Conservation (phyloP, 2,329 filamentous ascomycete genomes). For the Hypoxylon sp. region DNA sequence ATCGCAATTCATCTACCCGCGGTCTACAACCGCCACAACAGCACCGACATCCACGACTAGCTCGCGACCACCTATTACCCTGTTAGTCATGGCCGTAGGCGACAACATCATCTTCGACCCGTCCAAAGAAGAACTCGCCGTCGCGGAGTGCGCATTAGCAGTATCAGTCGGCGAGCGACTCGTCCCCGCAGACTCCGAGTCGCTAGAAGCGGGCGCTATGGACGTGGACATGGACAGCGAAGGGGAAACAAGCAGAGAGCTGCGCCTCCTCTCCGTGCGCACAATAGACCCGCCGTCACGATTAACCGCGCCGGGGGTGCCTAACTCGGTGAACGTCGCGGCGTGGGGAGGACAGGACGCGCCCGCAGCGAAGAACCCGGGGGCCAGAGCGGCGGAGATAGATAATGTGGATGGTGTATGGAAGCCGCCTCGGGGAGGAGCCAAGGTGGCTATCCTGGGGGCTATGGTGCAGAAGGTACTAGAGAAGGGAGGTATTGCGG, state of each 20-base stretch:
- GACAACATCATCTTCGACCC: constrained; percentile 96
- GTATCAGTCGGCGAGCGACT: constrained; percentile 77
- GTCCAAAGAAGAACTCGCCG: constrained; percentile 89
- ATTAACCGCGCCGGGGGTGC: constrained; percentile 78
- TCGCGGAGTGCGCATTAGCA: constrained; percentile 90
- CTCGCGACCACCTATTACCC: constrained; percentile 83
- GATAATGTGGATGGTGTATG: constrained; percentile 80
- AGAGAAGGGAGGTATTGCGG: constrained; percentile 82
- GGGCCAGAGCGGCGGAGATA: constrained; percentile 64
- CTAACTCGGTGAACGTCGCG: constrained; percentile 73
- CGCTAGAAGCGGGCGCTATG: constrained; percentile 54
- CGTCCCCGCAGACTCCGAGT: constrained; percentile 32
- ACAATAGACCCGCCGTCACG: constrained; percentile 82
- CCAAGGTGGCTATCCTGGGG: constrained; percentile 80
- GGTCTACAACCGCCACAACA: constrained; percentile 46
- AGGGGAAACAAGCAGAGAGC: constrained; percentile 54
- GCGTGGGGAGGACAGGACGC: constrained; percentile 59
- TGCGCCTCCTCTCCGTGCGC: constrained; percentile 77
- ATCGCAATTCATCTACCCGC: constrained; percentile 81
- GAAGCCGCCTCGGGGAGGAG: constrained; percentile 86
- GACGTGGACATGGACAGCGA: constrained; percentile 55
- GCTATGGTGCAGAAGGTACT: constrained; percentile 83
- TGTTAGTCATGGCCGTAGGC: constrained; percentile 89
- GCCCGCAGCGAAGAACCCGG: constrained; percentile 58
- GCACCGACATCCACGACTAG: constrained; percentile 20